Conservation (phyloP, 2,329 filamentous ascomycete genomes). For the Lecanicillium sp. region DNA sequence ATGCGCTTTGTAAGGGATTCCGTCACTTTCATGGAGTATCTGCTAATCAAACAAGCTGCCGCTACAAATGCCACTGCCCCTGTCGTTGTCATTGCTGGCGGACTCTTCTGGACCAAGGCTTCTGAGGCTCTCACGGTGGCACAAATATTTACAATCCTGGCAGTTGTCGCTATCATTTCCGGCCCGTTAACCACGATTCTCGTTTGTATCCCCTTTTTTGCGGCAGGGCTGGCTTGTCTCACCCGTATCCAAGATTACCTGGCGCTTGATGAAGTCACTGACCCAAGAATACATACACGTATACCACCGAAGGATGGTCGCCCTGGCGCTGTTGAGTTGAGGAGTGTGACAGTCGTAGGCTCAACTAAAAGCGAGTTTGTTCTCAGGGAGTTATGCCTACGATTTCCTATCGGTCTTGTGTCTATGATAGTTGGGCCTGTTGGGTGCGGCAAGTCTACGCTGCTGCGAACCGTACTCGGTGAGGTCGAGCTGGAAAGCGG, state of each 20-base stretch:
- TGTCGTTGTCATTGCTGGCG: conserved; percentile 6
- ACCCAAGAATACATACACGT: neutral
- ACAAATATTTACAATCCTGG: conserved; percentile 4
- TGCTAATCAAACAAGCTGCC: neutral
- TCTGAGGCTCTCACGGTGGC: conserved; percentile 3
- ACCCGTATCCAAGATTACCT: conserved; percentile 6
- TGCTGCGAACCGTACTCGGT: conserved; percentile 14
- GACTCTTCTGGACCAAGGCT: conserved; percentile 6
- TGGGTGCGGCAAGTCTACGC: conserved; percentile 14
- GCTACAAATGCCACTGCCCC: conserved; percentile 2
- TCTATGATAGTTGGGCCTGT: conserved; percentile 17
- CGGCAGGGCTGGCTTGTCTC: conserved; percentile 5
- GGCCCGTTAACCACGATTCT: conserved; percentile 4
- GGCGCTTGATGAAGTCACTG: conserved; percentile 3
- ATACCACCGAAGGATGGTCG: neutral
- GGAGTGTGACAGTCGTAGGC: conserved; percentile 1
- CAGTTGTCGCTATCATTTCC: conserved; percentile 3
- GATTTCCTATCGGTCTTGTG: conserved; percentile 15
- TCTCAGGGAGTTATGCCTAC: neutral
- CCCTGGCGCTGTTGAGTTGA: conserved; percentile 3
- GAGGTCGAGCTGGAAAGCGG: conserved; percentile 11
- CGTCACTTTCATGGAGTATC: too few species aligned
- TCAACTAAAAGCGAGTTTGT: neutral
- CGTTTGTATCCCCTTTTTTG: conserved; percentile 5
- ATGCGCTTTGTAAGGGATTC: conserved; percentile 21